Base-by-base conservation (phyloP, 441 rosid species). In the Adansonia rubrostipa region DNA sequence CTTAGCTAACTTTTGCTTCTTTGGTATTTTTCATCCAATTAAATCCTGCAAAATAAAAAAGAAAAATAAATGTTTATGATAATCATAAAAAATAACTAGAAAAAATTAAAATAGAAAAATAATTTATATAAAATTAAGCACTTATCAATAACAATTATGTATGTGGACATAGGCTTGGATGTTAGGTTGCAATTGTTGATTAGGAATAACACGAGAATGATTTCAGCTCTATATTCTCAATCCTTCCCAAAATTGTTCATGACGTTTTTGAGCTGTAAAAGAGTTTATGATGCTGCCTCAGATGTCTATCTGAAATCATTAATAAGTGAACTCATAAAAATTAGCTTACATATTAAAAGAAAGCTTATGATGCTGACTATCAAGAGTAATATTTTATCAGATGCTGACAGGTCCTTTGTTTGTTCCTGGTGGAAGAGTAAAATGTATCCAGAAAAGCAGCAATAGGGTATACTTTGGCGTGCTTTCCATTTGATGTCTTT, bases 241-340 rank as follows among this genome's bases (percentile, higher is more conserved):
- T 61, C 10, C 4, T 28, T 60, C 64, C 64, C 15, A 60, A 28
- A 60, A 60, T 22, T 11, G 64, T 60, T 60, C 64, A 9, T 9
- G 64, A 60, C 28, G 65, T 61, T 61, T 61, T 61, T 11, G 65
- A 61, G 61, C 40, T 22, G 1, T 24, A 61, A 28, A 61, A 61
- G 65, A 24, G 65, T 61, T 61, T 28, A 61, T 11, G 66, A 61
- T 61, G n/a, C 40, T 61, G 66, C 40, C 66, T 24, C 33, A 24
- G 66, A 61, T 22, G 13, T 58, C 36, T 61, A 5, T 57, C 9
- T 61, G 66, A 61, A 61, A 61, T 61, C 24, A 24, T 61, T 61
- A 61, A 61, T 61, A 61, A 24, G 5, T 22, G 15, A 13, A 33
- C 45, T 2, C 10, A 63, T 28, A 28, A 63, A 33, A 63, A 63